A percentile compares a stretch with the other conserved stretches of the same genome.
These are phyloP conservation scores for Fusarium sororula DNA, from an alignment of 2,329 filamentous ascomycete genomes.

Conservation along the genomic window DNA sequence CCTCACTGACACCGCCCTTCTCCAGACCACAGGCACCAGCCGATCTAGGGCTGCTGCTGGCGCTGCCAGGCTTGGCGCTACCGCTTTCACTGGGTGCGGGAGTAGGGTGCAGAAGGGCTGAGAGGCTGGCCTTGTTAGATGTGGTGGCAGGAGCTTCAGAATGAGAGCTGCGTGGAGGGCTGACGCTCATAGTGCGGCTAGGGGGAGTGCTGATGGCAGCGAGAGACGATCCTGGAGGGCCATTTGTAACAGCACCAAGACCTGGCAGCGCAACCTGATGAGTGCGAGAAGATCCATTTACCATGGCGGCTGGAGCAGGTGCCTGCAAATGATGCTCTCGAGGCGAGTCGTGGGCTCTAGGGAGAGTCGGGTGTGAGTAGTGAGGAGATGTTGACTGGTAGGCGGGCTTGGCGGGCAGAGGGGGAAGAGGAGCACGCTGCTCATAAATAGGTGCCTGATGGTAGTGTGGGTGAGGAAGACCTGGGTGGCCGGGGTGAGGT, in stretches of 20 bases:
- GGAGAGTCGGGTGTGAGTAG: constrained; percentile 48
- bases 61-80: constrained; percentile 56
- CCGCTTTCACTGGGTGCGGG: constrained; percentile 56
- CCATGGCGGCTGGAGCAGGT: constrained; percentile 54
- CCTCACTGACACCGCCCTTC: constrained; percentile 64
- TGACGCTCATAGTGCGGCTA: constrained; percentile 57
- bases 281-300: constrained; percentile 49
- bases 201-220: constrained; percentile 54
- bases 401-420: constrained; percentile 46
- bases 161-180: constrained; percentile 56
- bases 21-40: constrained; percentile 42
- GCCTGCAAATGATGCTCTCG: constrained; percentile 56
- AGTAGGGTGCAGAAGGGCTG: constrained; percentile 62
- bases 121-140: constrained; percentile 56
- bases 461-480: constrained; percentile 42
- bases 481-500: constrained; percentile 43
- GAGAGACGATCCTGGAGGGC: constrained; percentile 39
- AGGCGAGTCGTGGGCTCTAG: constrained; percentile 52
- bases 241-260: constrained; percentile 48
- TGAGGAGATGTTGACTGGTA: constrained; percentile 46
- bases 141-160: constrained; percentile 37
- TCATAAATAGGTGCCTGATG: constrained; percentile 45
- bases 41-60: constrained; percentile 51
- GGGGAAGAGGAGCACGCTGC: constrained; percentile 51
- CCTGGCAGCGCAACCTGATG: constrained; percentile 57